Percentiles rank a stretch among this genome's conserved stretches.
These are phyloP conservation scores for Kondoa malvinella DNA, from an alignment of 768 basidiomycete species.

Conservation along the genomic window DNA sequence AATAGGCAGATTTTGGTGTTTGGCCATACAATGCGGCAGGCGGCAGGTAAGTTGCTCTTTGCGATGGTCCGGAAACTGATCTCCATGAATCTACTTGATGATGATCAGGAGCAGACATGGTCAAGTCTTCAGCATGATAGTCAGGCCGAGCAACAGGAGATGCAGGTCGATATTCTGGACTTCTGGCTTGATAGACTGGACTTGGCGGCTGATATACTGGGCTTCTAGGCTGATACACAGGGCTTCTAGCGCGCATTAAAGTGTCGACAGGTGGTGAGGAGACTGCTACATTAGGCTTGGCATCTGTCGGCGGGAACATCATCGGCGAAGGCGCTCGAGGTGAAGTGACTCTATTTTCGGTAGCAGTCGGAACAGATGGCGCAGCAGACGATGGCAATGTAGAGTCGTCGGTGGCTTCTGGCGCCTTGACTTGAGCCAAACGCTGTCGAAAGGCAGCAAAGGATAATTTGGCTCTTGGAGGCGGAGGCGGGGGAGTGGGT, in stretches of 20 bases:
- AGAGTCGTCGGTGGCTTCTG: background rate
- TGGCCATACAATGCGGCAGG: background rate
- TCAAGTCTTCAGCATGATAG: no score
- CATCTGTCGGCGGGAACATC: no score
- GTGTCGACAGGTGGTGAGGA: no score
- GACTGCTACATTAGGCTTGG: no score
- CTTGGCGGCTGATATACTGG: no score
- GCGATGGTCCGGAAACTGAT: background rate
- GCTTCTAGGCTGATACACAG: no score
- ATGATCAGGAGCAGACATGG: background rate
- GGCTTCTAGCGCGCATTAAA: no score
- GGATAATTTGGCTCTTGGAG: constrained; percentile 5
- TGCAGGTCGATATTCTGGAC: no score
- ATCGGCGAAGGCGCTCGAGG: no score
- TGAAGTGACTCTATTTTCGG: background rate
- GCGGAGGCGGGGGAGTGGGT: background rate
- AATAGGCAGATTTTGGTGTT: background rate
- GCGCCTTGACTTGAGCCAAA: background rate
- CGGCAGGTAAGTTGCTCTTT: background rate
- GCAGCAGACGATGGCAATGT: background rate
- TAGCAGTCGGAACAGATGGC: background rate
- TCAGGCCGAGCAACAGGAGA: no score
- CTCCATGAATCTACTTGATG: background rate
- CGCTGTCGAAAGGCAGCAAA: constrained; percentile 5
- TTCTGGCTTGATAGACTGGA: no score